A percentile compares a stretch with the other conserved stretches of the same genome.
phyloP scores from a whole-genome alignment of 1,139 yeast species.

The Diutina neorugosa region DNA sequence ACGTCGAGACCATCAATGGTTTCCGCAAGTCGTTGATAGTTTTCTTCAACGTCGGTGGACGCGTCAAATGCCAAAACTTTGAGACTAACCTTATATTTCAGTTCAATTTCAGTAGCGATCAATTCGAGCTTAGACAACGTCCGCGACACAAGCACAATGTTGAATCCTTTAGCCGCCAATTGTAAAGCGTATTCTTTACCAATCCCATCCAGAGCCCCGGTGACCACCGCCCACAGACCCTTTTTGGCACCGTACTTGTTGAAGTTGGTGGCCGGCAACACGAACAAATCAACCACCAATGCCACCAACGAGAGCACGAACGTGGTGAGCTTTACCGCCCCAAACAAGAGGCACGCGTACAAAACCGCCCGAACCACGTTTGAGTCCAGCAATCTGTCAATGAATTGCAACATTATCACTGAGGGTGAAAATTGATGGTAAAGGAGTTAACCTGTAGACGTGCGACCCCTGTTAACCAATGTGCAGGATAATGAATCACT shows the following conservation, averaged over 20 bases:
- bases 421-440: not conserved
- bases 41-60: slow-evolving; percentile 38
- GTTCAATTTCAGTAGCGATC: slow-evolving; percentile 48
- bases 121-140: slow-evolving; percentile 65
- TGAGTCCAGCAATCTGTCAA: slow-evolving; percentile 11
- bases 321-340: slow-evolving; percentile 36
- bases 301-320: slow-evolving; percentile 21
- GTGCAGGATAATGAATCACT: not conserved
- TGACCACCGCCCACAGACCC: slow-evolving; percentile 78
- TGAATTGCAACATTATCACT: not conserved
- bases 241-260: slow-evolving; percentile 54
- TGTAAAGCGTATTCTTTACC: slow-evolving; percentile 87
- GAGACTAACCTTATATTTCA: slow-evolving; percentile 50
- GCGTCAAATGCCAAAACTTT: slow-evolving; percentile 72
- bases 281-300: slow-evolving; percentile 8
- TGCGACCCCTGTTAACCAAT: not conserved
- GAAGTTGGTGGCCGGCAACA: slow-evolving; percentile 54
- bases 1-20: slow-evolving; percentile 44
- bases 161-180: slow-evolving; percentile 77
- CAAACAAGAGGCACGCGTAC: slow-evolving; percentile 32
- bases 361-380: slow-evolving; percentile 15
- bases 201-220: slow-evolving; percentile 97
- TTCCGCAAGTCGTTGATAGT: slow-evolving; percentile 39
- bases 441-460: not conserved
- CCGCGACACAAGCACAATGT: slow-evolving; percentile 73